Conservation (phyloP, 371 early-diverging fungal genomes). For the Blastocladiella emersonii region DNA sequence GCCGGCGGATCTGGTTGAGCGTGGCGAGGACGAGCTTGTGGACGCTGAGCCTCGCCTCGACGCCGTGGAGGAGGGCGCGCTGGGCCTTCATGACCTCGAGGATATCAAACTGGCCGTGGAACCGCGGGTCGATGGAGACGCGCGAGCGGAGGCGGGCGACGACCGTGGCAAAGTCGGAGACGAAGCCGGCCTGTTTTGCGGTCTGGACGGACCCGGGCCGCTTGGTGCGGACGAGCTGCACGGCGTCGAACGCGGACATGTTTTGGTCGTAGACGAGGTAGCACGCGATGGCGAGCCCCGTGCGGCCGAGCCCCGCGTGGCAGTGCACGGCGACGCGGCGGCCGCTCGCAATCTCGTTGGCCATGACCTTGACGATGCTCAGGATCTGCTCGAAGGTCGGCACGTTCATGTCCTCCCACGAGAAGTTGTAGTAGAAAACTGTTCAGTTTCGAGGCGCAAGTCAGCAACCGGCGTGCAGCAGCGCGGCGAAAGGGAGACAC, state of each 20-base stretch:
- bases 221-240: background rate
- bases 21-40: background rate
- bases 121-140: background rate
- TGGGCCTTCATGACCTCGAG: background rate
- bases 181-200: conserved; percentile 19
- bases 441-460: background rate
- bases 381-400: conserved; percentile 23
- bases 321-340: conserved; percentile 32
- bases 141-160: conserved; percentile 3
- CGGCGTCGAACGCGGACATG: conserved; percentile 7
- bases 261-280: conserved; percentile 19
- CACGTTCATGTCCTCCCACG: conserved; percentile 27
- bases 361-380: conserved; percentile 25
- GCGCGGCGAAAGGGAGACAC: background rate
- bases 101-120: background rate
- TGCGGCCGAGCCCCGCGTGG: conserved; percentile 33
- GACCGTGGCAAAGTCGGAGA: conserved; percentile 17
- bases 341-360: conserved; percentile 14
- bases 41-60: background rate
- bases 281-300: conserved; percentile 32
- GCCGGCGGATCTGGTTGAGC: background rate
- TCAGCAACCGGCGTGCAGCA: background rate
- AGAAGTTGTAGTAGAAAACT: conserved; percentile 28
- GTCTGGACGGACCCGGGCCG: conserved; percentile 28
- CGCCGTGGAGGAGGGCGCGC: background rate